Conservation (phyloP, 768 basidiomycete genomes). For the Mycena olivaceomarginata region DNA sequence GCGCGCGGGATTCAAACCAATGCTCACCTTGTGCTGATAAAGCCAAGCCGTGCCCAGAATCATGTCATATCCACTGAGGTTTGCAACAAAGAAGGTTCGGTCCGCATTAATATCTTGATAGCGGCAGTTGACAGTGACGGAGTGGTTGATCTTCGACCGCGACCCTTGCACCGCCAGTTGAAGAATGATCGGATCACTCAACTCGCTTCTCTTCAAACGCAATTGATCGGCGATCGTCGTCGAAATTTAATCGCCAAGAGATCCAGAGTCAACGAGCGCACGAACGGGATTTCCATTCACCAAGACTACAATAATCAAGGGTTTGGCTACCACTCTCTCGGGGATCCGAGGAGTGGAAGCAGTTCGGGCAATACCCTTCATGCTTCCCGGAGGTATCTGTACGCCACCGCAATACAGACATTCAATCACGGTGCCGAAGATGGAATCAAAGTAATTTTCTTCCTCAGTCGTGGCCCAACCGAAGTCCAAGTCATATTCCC, state of each 20-base stretch:
- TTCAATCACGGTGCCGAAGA: background rate
- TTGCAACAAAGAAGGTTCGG: conserved; percentile 50
- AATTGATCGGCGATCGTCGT: conserved; percentile 53
- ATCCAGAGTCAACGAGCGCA: background rate
- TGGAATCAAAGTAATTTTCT: background rate
- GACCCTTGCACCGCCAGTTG: conserved; percentile 57
- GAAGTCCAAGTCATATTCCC: background rate
- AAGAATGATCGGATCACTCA: conserved; percentile 49
- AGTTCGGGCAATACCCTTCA: background rate
- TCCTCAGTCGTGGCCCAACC: background rate
- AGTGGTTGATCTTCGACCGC: conserved; percentile 20
- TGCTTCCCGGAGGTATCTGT: background rate
- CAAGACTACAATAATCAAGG: background rate
- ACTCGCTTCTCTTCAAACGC: background rate
- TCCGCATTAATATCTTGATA: background rate
- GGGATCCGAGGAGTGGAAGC: background rate
- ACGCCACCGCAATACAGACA: background rate
- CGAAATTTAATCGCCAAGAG: conserved; percentile 47
- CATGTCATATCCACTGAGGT: conserved; percentile 53
- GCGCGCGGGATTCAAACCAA: conserved; percentile 45
- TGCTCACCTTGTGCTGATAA: conserved; percentile 11
- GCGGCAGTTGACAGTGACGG: too few relatives aligned
- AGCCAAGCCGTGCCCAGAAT: conserved; percentile 53
- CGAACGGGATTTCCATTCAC: background rate
- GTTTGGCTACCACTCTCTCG: background rate